phyloP scores from a whole-genome alignment of 345 rosid species.

The Eucalyptus polyanthemos region DNA sequence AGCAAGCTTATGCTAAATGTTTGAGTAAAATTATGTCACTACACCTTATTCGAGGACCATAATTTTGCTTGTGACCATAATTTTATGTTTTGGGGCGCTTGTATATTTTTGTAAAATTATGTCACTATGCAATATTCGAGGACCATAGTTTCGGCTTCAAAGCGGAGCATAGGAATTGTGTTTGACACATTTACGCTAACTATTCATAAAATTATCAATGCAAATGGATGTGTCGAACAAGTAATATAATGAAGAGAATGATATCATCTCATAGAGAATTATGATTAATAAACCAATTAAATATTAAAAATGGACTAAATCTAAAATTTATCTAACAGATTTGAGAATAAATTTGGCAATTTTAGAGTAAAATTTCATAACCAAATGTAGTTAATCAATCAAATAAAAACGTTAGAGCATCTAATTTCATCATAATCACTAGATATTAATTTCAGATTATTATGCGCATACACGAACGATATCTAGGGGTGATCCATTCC shows the following conservation, averaged over 20 bases:
- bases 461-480: rapidly evolving
- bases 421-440: rapidly evolving
- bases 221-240: rapidly evolving
- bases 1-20: not conserved
- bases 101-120: not conserved
- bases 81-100: not conserved
- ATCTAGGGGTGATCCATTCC: rapidly evolving
- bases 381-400: rapidly evolving
- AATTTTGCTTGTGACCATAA: rapidly evolving
- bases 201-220: rapidly evolving
- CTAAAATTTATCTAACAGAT: rapidly evolving
- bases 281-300: no score
- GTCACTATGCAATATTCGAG: rapidly evolving
- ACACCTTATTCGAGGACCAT: rapidly evolving
- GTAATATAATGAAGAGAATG: no score
- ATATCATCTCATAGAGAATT: rapidly evolving
- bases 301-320: no score
- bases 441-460: no score
- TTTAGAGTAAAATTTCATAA: rapidly evolving
- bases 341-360: no score
- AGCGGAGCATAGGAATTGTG: no score
- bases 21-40: not conserved
- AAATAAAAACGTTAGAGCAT: rapidly evolving
- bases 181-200: rapidly evolving
- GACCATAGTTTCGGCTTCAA: not conserved